Percentiles rank a stretch among this genome's conserved stretches.
Conservation (phyloP, 2,329 filamentous ascomycete species). For the Aschersonia sp. region DNA sequence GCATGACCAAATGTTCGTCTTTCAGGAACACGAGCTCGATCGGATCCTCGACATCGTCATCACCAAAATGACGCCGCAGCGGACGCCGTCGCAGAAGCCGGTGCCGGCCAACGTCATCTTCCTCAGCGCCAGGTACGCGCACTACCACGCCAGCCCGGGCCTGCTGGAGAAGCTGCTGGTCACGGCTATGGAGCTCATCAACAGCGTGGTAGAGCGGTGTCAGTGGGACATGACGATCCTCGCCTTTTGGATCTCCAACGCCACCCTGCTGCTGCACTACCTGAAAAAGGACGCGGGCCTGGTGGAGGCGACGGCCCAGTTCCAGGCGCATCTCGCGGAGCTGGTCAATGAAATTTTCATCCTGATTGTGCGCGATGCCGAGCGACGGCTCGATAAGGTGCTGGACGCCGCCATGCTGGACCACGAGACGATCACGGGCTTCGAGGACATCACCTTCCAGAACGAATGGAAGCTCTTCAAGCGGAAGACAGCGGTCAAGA, state of each 20-base stretch:
- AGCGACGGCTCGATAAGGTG: conserved; percentile 90
- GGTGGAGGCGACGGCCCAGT: conserved; percentile 67
- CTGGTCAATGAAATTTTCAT: conserved; percentile 98
- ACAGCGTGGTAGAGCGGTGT: conserved; percentile 83
- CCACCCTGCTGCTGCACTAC: conserved; percentile 88
- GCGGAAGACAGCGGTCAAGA: conserved; percentile 65
- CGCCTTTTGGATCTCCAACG: conserved; percentile 97
- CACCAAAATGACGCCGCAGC: conserved; percentile 93
- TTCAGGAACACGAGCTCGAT: conserved; percentile 85
- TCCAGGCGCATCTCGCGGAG: conserved; percentile 86
- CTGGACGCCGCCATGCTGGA: conserved; percentile 89
- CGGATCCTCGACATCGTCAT: conserved; percentile 91
- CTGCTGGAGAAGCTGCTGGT: conserved; percentile 68
- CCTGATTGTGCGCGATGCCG: conserved; percentile 88
- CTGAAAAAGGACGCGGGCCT: conserved; percentile 85
- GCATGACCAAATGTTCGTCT: conserved; percentile 99
- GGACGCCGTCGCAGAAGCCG: conserved; percentile 92
- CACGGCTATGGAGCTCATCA: conserved; percentile 89
- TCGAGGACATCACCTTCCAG: conserved; percentile 93
- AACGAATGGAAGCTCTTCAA: conserved; percentile 98
- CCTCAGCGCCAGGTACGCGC: conserved; percentile 84
- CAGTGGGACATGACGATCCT: conserved; percentile 99
- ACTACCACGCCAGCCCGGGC: conserved; percentile 85
- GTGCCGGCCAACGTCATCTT: conserved; percentile 97
- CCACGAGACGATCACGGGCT: conserved; percentile 93